Percentiles rank a stretch among this genome's conserved stretches.
Conservation (phyloP, 2,329 filamentous ascomycete genomes). For the Plenodomus lindquistii region DNA sequence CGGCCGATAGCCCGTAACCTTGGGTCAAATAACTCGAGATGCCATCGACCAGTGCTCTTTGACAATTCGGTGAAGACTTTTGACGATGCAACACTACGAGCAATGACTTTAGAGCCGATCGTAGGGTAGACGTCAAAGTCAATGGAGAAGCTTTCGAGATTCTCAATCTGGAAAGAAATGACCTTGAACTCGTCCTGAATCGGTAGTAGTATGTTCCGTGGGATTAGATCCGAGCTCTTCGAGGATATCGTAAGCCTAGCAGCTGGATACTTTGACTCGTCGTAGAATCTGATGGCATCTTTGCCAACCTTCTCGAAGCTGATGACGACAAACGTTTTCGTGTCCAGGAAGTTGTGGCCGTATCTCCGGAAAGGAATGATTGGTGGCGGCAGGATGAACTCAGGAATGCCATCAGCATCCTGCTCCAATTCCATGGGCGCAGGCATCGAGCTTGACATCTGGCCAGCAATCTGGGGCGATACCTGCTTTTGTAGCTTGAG, state of each 20-base stretch:
- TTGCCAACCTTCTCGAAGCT: slow-evolving; percentile 76
- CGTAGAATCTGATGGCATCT: slow-evolving; percentile 90
- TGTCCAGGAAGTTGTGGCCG: slow-evolving; percentile 97
- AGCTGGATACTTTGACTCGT: slow-evolving; percentile 94
- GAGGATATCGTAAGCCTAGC: slow-evolving; percentile 94
- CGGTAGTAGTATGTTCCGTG: slow-evolving; percentile 91
- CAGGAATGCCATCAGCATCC: slow-evolving; percentile 86
- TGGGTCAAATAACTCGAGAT: slow-evolving; percentile 89
- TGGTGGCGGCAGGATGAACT: slow-evolving; percentile 88
- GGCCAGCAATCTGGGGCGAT: slow-evolving; percentile 48
- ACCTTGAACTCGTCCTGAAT: slow-evolving; percentile 95
- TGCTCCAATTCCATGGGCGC: slow-evolving; percentile 61
- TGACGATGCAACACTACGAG: slow-evolving; percentile 89
- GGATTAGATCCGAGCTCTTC: slow-evolving; percentile 93
- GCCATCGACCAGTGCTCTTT: slow-evolving; percentile 78
- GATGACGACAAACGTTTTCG: slow-evolving; percentile 93
- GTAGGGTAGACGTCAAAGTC: slow-evolving; percentile 98
- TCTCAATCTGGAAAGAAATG: slow-evolving; percentile 95
- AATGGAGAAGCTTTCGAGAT: slow-evolving; percentile 86
- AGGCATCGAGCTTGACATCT: slow-evolving; percentile 43
- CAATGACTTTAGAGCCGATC: slow-evolving; percentile 96
- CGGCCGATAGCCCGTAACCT: slow-evolving; percentile 89
- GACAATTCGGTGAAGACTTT: slow-evolving; percentile 77
- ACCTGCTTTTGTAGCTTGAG: slow-evolving; percentile 39
- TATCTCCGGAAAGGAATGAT: slow-evolving; percentile 95